These are phyloP conservation scores for Nematocida sp. DNA, from an alignment of 371 early-diverging fungal genomes.

Conservation along the genomic window DNA sequence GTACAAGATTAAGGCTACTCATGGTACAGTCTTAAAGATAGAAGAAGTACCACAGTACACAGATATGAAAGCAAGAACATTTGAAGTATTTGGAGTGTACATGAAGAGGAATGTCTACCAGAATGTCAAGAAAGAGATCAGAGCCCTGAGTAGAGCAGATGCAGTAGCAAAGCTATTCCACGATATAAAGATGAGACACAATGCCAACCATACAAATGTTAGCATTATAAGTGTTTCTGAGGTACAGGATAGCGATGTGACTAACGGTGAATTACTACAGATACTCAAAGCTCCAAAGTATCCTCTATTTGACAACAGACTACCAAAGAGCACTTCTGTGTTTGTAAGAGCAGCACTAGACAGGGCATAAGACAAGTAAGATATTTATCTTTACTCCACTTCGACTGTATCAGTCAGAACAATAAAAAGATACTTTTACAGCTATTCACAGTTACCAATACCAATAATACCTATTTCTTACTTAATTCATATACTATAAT, in stretches of 20 bases:
- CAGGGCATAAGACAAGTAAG: slow-evolving; percentile 25
- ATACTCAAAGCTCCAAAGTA: slow-evolving; percentile 46
- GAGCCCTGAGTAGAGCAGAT: slow-evolving; percentile 80
- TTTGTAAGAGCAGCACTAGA: slow-evolving; percentile 9
- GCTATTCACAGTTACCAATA: too few relatives aligned
- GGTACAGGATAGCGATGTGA: slow-evolving; percentile 52
- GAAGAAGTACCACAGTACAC: slow-evolving; percentile 92
- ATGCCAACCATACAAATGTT: slow-evolving; percentile 51
- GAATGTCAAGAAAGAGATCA: slow-evolving; percentile 99
- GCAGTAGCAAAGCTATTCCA: slow-evolving; percentile 76
- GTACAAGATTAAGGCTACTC: slow-evolving; percentile 94
- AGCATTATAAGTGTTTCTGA: slow-evolving; percentile 58
- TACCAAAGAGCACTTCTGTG: slow-evolving; percentile 12
- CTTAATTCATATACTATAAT: too few relatives aligned
- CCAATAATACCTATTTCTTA: too few relatives aligned
- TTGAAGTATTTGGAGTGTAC: slow-evolving; percentile 96
- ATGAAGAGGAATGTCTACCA: slow-evolving; percentile 95
- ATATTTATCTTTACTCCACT: too few relatives aligned
- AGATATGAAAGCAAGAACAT: slow-evolving; percentile 83
- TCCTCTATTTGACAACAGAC: slow-evolving; percentile 51
- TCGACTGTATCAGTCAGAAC: too few relatives aligned
- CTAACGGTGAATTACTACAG: slow-evolving; percentile 53
- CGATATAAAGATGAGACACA: slow-evolving; percentile 61
- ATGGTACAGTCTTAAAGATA: slow-evolving; percentile 86
- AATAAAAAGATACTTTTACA: too few relatives aligned